Evolutionary conservation across 352 stramenopile genomes (phyloP), one percentile per base, ranked within the genome.

Genomic region (Aphanomyces stellatus): DNA sequence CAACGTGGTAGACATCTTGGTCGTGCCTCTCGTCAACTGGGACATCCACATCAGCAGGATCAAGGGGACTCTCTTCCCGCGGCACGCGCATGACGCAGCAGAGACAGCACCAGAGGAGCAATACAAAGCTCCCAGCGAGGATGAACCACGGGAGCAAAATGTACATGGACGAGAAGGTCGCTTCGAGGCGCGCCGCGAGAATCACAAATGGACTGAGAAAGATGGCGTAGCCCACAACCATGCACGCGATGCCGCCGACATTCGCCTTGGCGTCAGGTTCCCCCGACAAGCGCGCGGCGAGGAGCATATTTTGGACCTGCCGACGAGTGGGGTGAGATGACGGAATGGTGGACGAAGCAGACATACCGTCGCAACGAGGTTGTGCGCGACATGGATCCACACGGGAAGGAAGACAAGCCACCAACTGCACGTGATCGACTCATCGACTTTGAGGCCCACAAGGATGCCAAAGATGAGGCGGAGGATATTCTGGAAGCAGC

Each of bases 71-170:
- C 7, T 30, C 49, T 13, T 57, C 49, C 11, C 33, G 49, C 6
- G 49, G 49, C 30, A 30, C 0, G 22, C 49, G 49, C 30, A 57
- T 15, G 49, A 51, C 7, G 30, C 55, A 64, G 27, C 55, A 64
- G 7, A 64, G 28, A 35, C 55, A 64, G 17, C 17, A 6, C 33
- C 55, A 35, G 3, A 64, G 24, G 5, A 30, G 5, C 3, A 30
- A 19, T 7, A 64, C 19, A 3, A 51, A 13, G n/a, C 11, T 24
- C 15, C 55, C 55, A 22, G 55, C 55, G 33, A 92, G 71, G 71
- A 93, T 87, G 56, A 90, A 85, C 80, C 80, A 91, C 46, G 84
- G 84, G 28, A 93, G 68, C 28, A 93, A 66, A 41, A 93, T 76
- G 73, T 90, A 93, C 34, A 93, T 78, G 56, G 75, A 80, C 40